These are phyloP conservation scores for Coniochaeta prunicola DNA, from an alignment of 2,329 filamentous ascomycete species.

Conservation along the genomic window DNA sequence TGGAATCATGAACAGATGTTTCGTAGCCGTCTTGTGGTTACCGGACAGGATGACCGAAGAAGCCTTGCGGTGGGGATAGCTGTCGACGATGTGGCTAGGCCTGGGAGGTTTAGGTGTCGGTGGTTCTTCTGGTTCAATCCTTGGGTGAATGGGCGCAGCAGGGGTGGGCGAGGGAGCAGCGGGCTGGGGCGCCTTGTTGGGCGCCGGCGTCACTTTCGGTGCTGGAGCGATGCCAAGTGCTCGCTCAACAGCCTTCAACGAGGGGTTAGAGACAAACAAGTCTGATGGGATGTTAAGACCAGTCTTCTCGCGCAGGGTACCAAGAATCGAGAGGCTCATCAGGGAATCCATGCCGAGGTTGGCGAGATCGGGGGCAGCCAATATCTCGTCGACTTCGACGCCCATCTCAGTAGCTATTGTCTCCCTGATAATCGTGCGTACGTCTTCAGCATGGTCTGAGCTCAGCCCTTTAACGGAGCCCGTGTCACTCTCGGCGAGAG, in stretches of 20 bases:
- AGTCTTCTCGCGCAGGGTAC: constrained; percentile 46
- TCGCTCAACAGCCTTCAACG: constrained; percentile 58
- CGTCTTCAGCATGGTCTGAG: constrained; percentile 30
- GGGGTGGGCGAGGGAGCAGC: neutral
- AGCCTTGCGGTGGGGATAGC: constrained; percentile 43
- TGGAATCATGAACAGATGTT: constrained; percentile 46
- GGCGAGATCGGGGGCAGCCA: constrained; percentile 45
- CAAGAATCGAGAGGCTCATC: constrained; percentile 48
- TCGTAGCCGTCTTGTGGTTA: constrained; percentile 37
- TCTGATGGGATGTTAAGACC: constrained; percentile 48
- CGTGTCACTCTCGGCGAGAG: constrained; percentile 42
- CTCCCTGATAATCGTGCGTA: constrained; percentile 49
- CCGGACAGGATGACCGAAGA: constrained; percentile 41
- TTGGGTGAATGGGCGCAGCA: constrained; percentile 12
- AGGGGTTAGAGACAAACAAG: constrained; percentile 53
- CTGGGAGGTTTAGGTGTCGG: constrained; percentile 28
- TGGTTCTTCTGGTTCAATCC: constrained; percentile 17
- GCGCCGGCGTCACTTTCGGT: constrained; percentile 22
- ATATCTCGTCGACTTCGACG: constrained; percentile 57
- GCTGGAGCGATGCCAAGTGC: constrained; percentile 47
- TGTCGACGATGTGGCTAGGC: constrained; percentile 29
- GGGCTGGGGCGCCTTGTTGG: constrained; percentile 17
- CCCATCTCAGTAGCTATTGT: constrained; percentile 68
- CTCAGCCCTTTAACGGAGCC: constrained; percentile 38
- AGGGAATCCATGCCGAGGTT: constrained; percentile 53